Evolutionary conservation across 1,284 basidiomycete genomes (phyloP).

Genomic region (Cutaneotrichosporon cutaneum): DNA sequence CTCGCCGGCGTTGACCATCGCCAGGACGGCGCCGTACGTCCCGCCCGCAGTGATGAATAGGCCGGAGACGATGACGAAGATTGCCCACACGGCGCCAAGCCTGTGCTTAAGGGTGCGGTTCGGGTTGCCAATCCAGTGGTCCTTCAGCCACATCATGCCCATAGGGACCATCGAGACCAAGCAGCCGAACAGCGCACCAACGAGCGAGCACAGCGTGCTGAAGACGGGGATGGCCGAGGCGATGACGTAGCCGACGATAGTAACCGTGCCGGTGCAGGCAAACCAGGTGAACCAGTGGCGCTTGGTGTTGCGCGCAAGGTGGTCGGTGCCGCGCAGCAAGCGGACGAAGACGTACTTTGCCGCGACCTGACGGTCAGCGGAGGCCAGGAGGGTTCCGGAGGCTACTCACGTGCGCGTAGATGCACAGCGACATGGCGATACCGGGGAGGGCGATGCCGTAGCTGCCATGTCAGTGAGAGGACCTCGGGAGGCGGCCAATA

Average conservation of each 20-base stretch:
- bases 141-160: conserved; percentile 37
- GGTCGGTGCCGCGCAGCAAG: conserved; percentile 34
- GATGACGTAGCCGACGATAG: conserved; percentile 32
- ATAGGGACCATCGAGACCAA: conserved; percentile 21
- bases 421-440: conserved; percentile 21
- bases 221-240: conserved; percentile 26
- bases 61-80: conserved; percentile 27
- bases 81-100: conserved; percentile 24
- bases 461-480: conserved; percentile 33
- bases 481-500: too few relatives aligned
- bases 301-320: conserved; percentile 37
- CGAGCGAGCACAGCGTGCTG: conserved; percentile 32
- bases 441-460: conserved; percentile 50
- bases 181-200: conserved; percentile 32
- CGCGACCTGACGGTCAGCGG: conserved; percentile 9
- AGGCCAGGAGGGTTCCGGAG: too few relatives aligned
- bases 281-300: conserved; percentile 44
- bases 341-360: conserved; percentile 39
- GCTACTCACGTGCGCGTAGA: conserved; percentile 14
- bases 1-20: conserved; percentile 18
- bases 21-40: conserved; percentile 38
- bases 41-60: conserved; percentile 32
- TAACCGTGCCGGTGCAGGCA: conserved; percentile 21
- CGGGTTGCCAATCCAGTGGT: conserved; percentile 17
- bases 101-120: conserved; percentile 23